A percentile compares a stretch with the other conserved stretches of the same genome.
phyloP scores from a whole-genome alignment of 75 land plant genomes.

The Cunninghamia lanceolata region DNA sequence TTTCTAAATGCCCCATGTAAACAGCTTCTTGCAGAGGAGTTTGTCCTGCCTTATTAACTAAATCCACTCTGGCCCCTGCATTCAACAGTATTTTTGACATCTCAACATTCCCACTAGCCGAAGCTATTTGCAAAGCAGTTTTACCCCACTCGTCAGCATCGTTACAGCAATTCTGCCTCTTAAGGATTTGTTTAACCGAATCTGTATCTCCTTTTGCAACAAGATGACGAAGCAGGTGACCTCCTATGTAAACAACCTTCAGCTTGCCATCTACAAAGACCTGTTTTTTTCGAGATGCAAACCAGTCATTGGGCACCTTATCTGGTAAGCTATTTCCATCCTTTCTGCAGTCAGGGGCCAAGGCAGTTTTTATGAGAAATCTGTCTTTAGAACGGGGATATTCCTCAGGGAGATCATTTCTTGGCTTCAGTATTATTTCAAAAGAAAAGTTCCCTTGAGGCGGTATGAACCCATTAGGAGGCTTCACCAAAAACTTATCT shows the following conservation, averaged over 20 bases:
- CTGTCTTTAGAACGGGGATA: slow-evolving; percentile 52
- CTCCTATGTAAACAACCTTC: slow-evolving; percentile 43
- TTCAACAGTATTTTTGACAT: slow-evolving; percentile 23
- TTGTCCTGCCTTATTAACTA: slow-evolving; percentile 18
- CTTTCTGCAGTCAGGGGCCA: slow-evolving; percentile 12
- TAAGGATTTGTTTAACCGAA: slow-evolving; percentile 26
- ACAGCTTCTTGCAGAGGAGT: slow-evolving; percentile 40
- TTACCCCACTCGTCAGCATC: slow-evolving; percentile 12
- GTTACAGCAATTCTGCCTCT: slow-evolving; percentile 15
- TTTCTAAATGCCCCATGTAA: slow-evolving; percentile 19
- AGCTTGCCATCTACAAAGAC: slow-evolving; percentile 36
- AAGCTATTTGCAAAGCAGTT: slow-evolving; percentile 26
- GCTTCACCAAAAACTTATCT: slow-evolving; percentile 62
- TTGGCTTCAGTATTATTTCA: slow-evolving; percentile 56
- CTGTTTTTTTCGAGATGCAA: slow-evolving; percentile 15
- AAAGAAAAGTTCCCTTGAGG: slow-evolving; percentile 38
- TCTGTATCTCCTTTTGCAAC: slow-evolving; percentile 31
- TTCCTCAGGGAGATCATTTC: slow-evolving; percentile 27
- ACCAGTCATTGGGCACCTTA: slow-evolving; percentile 27
- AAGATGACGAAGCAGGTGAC: slow-evolving; percentile 32
- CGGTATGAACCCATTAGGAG: slow-evolving; percentile 53
- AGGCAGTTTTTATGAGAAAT: slow-evolving; percentile 48
- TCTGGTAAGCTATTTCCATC: background rate
- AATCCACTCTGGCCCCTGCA: slow-evolving; percentile 23
- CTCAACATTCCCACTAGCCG: slow-evolving; percentile 16